Evolutionary conservation across 1,139 yeast species (phyloP).

Genomic region (Scheffersomyces insectosa): DNA sequence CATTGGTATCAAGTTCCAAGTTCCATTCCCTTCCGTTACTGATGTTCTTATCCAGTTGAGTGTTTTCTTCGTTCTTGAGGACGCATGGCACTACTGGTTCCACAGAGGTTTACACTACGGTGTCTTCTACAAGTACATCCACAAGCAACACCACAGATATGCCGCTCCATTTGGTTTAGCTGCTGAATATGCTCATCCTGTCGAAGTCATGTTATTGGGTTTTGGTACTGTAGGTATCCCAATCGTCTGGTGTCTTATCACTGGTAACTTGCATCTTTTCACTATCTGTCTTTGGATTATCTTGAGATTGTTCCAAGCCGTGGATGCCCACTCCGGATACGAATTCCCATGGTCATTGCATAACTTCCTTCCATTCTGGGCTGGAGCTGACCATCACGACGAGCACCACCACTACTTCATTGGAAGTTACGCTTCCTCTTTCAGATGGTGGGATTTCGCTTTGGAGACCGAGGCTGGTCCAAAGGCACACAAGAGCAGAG

Average conservation of each 20-base stretch:
- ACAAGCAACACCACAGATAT: conserved; percentile 50
- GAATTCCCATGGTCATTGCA: conserved; percentile 53
- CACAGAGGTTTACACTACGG: conserved; percentile 49
- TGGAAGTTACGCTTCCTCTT: conserved; percentile 46
- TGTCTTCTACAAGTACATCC: conserved; percentile 48
- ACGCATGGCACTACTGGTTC: conserved; percentile 51
- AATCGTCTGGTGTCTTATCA: conserved; percentile 38
- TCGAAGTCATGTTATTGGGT: conserved; percentile 47
- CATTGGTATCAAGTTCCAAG: conserved; percentile 37
- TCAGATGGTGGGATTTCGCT: conserved; percentile 49
- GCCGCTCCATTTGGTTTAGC: conserved; percentile 53
- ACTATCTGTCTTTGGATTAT: conserved; percentile 46
- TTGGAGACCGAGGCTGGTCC: conserved; percentile 49
- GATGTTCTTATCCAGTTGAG: conserved; percentile 35
- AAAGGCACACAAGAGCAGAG: conserved; percentile 40
- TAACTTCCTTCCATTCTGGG: conserved; percentile 49
- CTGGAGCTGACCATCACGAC: conserved; percentile 53
- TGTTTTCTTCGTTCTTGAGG: conserved; percentile 45
- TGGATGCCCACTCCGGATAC: conserved; percentile 50
- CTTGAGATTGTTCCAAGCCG: conserved; percentile 48
- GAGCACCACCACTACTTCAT: conserved; percentile 49
- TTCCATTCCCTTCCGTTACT: conserved; percentile 40
- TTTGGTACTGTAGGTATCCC: conserved; percentile 52
- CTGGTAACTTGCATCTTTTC: conserved; percentile 42
- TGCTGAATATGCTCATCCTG: conserved; percentile 52